Evolutionary conservation across 2,329 filamentous ascomycete species (phyloP).

Genomic region (Colletotrichum cuscutae): DNA sequence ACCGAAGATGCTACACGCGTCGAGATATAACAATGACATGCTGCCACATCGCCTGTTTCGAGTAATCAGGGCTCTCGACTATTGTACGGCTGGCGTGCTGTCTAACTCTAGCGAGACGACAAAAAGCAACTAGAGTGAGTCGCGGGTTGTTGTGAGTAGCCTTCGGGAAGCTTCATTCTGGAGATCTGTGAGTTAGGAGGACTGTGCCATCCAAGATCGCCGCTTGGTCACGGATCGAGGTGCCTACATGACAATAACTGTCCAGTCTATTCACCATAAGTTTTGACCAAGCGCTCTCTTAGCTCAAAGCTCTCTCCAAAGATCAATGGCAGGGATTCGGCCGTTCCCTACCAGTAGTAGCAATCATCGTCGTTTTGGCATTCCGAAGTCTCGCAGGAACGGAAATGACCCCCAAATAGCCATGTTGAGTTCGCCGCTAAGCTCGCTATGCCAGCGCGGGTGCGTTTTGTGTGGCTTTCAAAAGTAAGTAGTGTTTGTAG

Average conservation of each 20-base stretch:
- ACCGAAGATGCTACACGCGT: not conserved
- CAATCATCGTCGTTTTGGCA: too few species aligned
- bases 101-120: not conserved
- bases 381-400: not conserved
- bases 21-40: not conserved
- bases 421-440: not conserved
- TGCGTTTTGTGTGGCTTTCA: not conserved
- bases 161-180: conserved; percentile 1
- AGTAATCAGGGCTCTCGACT: not conserved
- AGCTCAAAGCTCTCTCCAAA: not conserved
- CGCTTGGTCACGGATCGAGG: conserved; percentile 1
- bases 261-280: not conserved
- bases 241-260: not conserved
- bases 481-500: not conserved
- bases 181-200: not conserved
- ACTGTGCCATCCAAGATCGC: not conserved
- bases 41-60: not conserved
- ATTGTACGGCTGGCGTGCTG: not conserved
- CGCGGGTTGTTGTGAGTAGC: not conserved
- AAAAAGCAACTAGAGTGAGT: not conserved
- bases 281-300: not conserved
- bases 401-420: not conserved
- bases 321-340: not conserved
- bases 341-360: not conserved
- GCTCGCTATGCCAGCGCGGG: not conserved